Evolutionary conservation across 2,329 filamentous ascomycete genomes (phyloP).

Genomic region (Ceratocystis eucalypticola): DNA sequence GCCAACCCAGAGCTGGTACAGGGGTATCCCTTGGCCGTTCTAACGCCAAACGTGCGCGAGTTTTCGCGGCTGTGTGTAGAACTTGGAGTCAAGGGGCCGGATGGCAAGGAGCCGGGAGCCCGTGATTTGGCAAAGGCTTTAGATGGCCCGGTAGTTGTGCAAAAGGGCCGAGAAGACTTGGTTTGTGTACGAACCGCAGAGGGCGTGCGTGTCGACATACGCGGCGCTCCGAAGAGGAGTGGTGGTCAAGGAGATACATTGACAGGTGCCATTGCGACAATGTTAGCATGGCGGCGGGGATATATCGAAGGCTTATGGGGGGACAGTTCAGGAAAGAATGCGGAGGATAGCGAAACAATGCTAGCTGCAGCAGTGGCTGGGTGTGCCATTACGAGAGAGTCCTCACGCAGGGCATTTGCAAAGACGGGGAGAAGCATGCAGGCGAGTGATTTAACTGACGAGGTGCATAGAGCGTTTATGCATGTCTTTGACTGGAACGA

Average conservation of each 20-base stretch:
- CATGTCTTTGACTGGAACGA: constrained; percentile 60
- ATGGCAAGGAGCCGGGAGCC: constrained; percentile 30
- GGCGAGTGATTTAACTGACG: constrained; percentile 82
- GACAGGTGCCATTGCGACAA: constrained; percentile 76
- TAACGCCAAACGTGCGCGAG: constrained; percentile 93
- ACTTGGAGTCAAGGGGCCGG: constrained; percentile 42
- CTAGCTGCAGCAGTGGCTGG: constrained; percentile 75
- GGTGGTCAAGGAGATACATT: constrained; percentile 93
- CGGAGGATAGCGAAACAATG: constrained; percentile 44
- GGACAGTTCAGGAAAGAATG: constrained; percentile 28
- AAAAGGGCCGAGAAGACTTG: constrained; percentile 73
- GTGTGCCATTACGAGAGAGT: constrained; percentile 75
- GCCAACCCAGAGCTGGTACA: constrained; percentile 61
- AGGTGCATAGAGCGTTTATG: constrained; percentile 71
- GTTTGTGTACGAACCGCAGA: constrained; percentile 32
- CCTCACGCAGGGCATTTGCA: constrained; percentile 71
- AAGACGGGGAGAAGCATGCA: constrained; percentile 80
- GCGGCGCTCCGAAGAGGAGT: constrained; percentile 75
- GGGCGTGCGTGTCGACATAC: constrained; percentile 48
- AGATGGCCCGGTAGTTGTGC: constrained; percentile 77
- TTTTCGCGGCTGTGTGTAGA: constrained; percentile 66
- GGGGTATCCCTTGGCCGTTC: constrained; percentile 69
- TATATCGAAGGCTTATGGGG: constrained; percentile 77
- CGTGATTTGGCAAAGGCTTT: constrained; percentile 58
- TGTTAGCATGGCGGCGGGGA: constrained; percentile 75